phyloP scores from a whole-genome alignment of 495 filamentous ascomycete species.

The Aspergillus hancockii region DNA sequence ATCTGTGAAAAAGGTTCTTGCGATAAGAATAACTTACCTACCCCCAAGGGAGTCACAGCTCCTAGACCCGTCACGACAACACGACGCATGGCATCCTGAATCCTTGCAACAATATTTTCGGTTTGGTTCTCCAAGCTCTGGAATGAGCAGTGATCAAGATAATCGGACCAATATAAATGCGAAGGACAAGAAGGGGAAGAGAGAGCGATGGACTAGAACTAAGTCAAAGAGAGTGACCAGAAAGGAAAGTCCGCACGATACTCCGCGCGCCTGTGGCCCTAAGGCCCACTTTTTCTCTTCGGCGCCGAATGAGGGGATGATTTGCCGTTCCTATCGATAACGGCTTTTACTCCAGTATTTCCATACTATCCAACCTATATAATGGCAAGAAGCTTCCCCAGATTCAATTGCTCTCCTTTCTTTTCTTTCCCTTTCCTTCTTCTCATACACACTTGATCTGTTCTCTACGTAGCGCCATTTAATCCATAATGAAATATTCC shows the following conservation, averaged over 20 bases:
- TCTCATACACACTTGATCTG: background rate
- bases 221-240: constrained; percentile 24
- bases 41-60: constrained; percentile 85
- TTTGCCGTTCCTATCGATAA: constrained; percentile 19
- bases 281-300: constrained; percentile 15
- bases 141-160: background rate
- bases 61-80: constrained; percentile 96
- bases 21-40: constrained; percentile 54
- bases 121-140: background rate
- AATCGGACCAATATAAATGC: background rate
- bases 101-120: background rate
- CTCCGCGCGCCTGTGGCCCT: constrained; percentile 22
- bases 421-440: background rate
- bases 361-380: constrained; percentile 4
- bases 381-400: background rate
- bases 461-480: background rate
- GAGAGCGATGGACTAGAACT: constrained; percentile 8
- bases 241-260: constrained; percentile 52
- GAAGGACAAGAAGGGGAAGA: constrained; percentile 4
- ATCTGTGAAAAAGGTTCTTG: background rate
- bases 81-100: constrained; percentile 70
- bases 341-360: constrained; percentile 10
- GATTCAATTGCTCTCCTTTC: constrained; percentile 5
- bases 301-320: background rate
- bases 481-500: constrained; percentile 26